phyloP scores from a whole-genome alignment of 2,329 filamentous ascomycete genomes.

The Aspergillus sp. region DNA sequence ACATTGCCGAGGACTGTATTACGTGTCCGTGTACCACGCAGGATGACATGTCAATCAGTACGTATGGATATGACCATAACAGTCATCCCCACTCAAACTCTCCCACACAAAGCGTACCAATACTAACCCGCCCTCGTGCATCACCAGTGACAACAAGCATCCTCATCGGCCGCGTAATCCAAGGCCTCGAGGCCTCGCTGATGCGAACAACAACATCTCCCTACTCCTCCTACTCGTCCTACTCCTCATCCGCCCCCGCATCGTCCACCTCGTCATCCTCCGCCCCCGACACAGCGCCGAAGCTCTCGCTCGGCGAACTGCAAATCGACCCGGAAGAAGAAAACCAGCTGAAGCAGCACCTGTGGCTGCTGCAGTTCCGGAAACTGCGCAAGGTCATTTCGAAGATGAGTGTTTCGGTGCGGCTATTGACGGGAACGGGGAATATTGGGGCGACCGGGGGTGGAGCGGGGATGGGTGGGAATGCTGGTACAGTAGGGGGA shows the following conservation, averaged over 20 bases:
- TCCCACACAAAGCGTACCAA: too few relatives aligned
- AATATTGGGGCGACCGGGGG: too few relatives aligned
- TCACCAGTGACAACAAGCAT: conserved; percentile 1
- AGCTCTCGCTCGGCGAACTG: neutral
- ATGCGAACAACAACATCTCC: neutral
- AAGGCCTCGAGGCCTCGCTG: neutral
- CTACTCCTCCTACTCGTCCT: neutral
- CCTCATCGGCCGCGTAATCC: neutral
- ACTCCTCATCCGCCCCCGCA: neutral
- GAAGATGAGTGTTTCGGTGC: neutral
- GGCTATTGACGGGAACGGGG: neutral
- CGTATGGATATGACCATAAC: too few relatives aligned
- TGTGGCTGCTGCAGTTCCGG: conserved; percentile 3
- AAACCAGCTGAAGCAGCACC: neutral
- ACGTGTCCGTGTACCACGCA: neutral
- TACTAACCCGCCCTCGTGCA: too few relatives aligned
- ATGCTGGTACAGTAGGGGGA: too few relatives aligned
- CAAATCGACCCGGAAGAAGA: conserved; percentile 2
- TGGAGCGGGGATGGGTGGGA: too few relatives aligned
- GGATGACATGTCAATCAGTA: neutral
- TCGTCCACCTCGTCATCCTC: neutral
- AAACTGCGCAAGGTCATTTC: neutral
- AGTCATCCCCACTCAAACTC: too few relatives aligned
- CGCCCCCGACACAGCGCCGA: neutral
- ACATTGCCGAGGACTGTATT: neutral